Base-by-base conservation (phyloP, 805 yeast species). In the Wickerhamiella sergipiensis region DNA sequence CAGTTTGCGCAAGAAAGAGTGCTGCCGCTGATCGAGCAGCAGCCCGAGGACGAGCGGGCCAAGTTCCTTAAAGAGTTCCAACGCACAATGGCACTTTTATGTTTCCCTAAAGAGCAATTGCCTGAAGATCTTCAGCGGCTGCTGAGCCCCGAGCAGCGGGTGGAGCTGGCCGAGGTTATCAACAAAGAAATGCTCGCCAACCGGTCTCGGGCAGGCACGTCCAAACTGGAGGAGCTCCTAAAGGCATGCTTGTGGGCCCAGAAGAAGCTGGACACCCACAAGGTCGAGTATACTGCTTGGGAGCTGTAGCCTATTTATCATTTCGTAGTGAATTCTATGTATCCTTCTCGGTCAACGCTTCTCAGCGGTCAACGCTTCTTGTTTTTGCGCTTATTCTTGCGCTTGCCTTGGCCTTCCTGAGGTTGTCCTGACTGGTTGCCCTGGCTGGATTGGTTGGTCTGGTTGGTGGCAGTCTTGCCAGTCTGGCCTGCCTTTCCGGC, bases 71-170 rank as follows among this genome's bases (percentile, higher is more conserved):
- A 77, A 50, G 90, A 85, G 56, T 67, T 88, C 54, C 95, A 89
- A 62, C 70, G 81, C 44, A 80, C 94, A 2, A 85, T 88, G 92
- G 86, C 95, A 21, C 70, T 88, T 53, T 67, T 88, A 38, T 78
- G 79, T 39, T 75, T 74, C 54, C 74, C 78, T 1, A 61, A 57
- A 15, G 60, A 57, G 26, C 53, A 54, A 8, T 52, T 67, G 38
- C 61, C 61, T 2, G 63, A 66, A 17, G 77, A 76, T 54, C 66
- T 86, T 55, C 68, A 74, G 45, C 69, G 69, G 21, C 66, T 85
- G 42, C 71, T 83, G 62, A 79, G 83, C 54, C 65, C 81, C 43
- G 72, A 79, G 39, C 64, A 83, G 55, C 70, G 95, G 49, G 67
- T 72, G 17, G 80, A 78, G 52, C 80, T 90, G 51, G 85, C 88